Evolutionary conservation across 116 monocot species (phyloP).

Genomic region (Posidonia oceanica): DNA sequence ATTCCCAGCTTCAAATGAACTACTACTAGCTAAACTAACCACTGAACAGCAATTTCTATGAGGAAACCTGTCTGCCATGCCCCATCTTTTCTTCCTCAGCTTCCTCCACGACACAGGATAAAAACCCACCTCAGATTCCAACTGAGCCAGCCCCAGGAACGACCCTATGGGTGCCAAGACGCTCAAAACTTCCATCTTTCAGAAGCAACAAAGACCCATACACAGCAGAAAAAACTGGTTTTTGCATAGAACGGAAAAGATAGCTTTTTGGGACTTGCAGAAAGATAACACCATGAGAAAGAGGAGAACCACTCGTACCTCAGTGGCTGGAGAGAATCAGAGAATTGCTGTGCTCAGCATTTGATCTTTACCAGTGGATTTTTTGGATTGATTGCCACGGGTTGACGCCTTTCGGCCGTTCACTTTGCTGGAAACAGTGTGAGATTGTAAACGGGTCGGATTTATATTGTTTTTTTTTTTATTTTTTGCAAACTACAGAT

Average conservation of each 20-base stretch:
- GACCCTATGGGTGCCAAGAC: constrained; percentile 19
- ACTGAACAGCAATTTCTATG: neutral
- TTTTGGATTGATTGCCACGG: neutral
- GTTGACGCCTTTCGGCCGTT: neutral
- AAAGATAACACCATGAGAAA: too few species aligned
- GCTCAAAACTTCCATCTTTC: constrained; percentile 51
- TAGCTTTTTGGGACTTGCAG: too few species aligned
- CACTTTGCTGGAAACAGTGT: neutral
- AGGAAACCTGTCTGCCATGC: neutral
- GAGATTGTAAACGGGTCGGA: neutral
- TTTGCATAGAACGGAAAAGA: too few species aligned
- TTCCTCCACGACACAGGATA: constrained; percentile 12
- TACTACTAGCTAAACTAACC: constrained; percentile 1
- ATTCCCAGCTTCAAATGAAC: neutral
- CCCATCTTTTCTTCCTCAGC: constrained; percentile 10
- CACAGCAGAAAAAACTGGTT: neutral
- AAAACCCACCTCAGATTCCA: constrained; percentile 17
- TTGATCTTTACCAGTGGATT: neutral
- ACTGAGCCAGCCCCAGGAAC: constrained; percentile 11
- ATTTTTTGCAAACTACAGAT: too few species aligned
- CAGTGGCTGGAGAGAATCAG: neutral
- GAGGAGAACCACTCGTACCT: neutral
- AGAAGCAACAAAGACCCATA: neutral
- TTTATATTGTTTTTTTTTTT: neutral
- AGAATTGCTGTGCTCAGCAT: too few species aligned